Evolutionary conservation across 73 alveolate species (phyloP), one percentile per base, ranked within the genome.

Genomic region (Uronychia binucleata): DNA sequence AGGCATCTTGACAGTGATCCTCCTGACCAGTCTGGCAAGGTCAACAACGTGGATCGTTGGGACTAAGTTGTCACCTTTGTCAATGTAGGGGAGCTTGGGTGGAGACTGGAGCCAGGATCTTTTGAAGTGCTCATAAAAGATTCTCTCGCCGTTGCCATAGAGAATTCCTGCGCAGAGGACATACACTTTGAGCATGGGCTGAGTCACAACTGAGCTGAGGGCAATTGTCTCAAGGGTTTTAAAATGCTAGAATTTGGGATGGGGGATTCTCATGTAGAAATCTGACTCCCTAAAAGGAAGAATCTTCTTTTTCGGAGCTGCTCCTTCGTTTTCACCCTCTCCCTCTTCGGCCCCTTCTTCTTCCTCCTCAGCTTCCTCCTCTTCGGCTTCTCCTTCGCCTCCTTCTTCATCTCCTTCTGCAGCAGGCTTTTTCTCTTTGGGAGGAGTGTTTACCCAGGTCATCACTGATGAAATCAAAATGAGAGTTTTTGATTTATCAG

Each of bases 41-140:
- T 98, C 99, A 59, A 88, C 86, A 31, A 97, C 92, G 89, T 97
- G 99, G 58, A 97, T 96, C 1, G 99, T 97, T 0, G 99, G 99
- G 31, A 97, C 57, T 33, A 92, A 84, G 88, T 97, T 97, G 79
- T 90, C 92, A 1, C 99, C 99, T 0, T 82, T 84, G 26, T 93
- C 98, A 31, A 77, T 77, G 77, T 34, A 35, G 26, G 58, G 31
- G 29, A 85, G 77, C 5, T 76, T 25, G 19, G 34, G 31, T 0
- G 85, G 85, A 33, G 34, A 28, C 82, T 90, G 82, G 26, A 93
- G 93, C 97, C 97, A 93, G 28, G 97, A 93, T 26, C 82, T 46
- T 75, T 91, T 87, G 79, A 95, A 91, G 74, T 79, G 86, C 59
- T 93, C 84, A 32, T 86, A 74, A 77, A 95, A 93, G 32, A 82